Evolutionary conservation across 2,329 filamentous ascomycete genomes (phyloP).

Genomic region (Aspergillus ibericus): DNA sequence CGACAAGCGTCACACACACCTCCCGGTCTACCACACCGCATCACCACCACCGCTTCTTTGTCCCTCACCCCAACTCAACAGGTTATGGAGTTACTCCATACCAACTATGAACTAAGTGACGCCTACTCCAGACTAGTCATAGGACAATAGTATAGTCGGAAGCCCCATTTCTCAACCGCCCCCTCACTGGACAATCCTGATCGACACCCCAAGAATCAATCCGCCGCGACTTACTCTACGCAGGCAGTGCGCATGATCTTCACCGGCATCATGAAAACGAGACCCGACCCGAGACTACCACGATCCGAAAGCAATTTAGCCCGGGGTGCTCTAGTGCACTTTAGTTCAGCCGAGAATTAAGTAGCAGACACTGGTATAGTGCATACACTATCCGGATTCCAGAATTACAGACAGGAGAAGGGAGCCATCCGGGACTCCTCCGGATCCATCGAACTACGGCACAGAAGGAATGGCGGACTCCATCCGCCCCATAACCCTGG

Average conservation of each 20-base stretch:
- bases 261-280: slow-evolving; percentile 3
- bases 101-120: background rate
- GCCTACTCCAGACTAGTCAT: background rate
- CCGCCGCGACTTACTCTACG: background rate
- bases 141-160: background rate
- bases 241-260: background rate
- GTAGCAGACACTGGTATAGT: too few relatives aligned
- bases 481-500: slow-evolving; percentile 7
- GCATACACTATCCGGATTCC: too few relatives aligned
- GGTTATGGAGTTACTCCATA: background rate
- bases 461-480: slow-evolving; percentile 1
- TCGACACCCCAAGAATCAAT: slow-evolving; percentile 1
- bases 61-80: background rate
- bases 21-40: background rate
- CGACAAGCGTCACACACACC: background rate
- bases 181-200: background rate
- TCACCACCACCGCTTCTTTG: background rate
- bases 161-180: background rate
- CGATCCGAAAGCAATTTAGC: too few relatives aligned
- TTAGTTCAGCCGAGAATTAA: background rate
- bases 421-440: background rate
- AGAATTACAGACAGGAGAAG: background rate
- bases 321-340: too few relatives aligned
- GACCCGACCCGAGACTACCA: background rate
- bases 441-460: background rate